Conservation (phyloP, 768 basidiomycete species). For the Trametes cingulata region DNA sequence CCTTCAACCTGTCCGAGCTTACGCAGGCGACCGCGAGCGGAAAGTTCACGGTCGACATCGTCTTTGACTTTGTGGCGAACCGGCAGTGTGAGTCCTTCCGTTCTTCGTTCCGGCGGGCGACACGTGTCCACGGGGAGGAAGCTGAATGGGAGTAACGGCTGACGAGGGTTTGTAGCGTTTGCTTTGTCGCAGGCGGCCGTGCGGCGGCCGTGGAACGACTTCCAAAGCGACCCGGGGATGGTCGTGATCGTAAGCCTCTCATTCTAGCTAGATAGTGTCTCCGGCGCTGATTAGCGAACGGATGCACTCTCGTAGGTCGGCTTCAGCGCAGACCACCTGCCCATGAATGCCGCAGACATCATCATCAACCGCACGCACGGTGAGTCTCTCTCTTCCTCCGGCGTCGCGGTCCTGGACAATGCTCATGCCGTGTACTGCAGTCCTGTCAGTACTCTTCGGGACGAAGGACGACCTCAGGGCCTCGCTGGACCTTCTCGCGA, state of each 20-base stretch:
- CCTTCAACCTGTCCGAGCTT: slow-evolving; percentile 23
- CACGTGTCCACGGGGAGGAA: not conserved
- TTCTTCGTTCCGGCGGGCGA: not conserved
- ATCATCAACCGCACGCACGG: not conserved
- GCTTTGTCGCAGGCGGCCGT: not conserved
- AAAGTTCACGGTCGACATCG: slow-evolving; percentile 25
- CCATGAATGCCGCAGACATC: not conserved
- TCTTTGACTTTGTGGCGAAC: slow-evolving; percentile 28
- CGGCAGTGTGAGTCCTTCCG: slow-evolving; percentile 21
- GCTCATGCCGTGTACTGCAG: too few species aligned
- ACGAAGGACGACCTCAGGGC: too few species aligned
- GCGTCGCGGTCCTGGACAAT: too few species aligned
- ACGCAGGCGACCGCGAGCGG: slow-evolving; percentile 5
- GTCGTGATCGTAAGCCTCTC: not conserved
- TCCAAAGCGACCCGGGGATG: not conserved
- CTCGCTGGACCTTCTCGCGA: too few species aligned
- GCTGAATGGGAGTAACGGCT: not conserved
- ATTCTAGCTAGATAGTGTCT: not conserved
- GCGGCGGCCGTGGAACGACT: not conserved
- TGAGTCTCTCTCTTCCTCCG: not conserved
- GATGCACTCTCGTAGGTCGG: not conserved
- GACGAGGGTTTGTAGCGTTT: not conserved
- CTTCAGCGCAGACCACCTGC: not conserved
- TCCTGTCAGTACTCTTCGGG: too few species aligned
- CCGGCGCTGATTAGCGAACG: not conserved